Conservation (phyloP, 805 yeast species). For the Citeromyces matritensis region DNA sequence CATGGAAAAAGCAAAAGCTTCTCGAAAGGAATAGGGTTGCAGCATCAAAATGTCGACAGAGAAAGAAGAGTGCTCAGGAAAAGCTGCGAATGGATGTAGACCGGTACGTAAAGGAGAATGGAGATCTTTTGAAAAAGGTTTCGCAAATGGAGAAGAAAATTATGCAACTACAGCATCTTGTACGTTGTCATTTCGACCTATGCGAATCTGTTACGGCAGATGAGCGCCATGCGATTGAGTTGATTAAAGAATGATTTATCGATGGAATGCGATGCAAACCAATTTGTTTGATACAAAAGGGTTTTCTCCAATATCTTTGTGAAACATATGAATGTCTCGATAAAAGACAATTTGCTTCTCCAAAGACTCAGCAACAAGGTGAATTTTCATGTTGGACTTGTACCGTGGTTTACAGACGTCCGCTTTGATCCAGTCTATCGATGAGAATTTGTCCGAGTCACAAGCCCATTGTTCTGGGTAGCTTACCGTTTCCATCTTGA, state of each 20-base stretch:
- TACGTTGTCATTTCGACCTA: conserved; percentile 9
- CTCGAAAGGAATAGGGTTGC: conserved; percentile 89
- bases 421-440: conserved; percentile 23
- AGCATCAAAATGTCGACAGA: conserved; percentile 87
- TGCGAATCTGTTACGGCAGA: no score
- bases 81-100: conserved; percentile 49
- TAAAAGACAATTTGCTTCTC: no score
- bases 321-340: no score
- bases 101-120: conserved; percentile 28
- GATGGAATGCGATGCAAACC: no score
- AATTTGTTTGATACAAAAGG: no score
- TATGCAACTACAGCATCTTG: not conserved
- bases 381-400: conserved; percentile 26
- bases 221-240: no score
- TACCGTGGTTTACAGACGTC: conserved; percentile 26
- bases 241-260: no score
- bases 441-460: no score
- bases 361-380: no score
- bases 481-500: conserved; percentile 18
- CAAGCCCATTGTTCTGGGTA: conserved; percentile 5
- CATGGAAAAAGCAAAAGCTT: conserved; percentile 63
- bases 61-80: conserved; percentile 71
- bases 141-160: not conserved
- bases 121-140: conserved; percentile 8
- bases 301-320: no score